phyloP scores from a whole-genome alignment of 768 basidiomycete genomes.

The Ramaria sp. region DNA sequence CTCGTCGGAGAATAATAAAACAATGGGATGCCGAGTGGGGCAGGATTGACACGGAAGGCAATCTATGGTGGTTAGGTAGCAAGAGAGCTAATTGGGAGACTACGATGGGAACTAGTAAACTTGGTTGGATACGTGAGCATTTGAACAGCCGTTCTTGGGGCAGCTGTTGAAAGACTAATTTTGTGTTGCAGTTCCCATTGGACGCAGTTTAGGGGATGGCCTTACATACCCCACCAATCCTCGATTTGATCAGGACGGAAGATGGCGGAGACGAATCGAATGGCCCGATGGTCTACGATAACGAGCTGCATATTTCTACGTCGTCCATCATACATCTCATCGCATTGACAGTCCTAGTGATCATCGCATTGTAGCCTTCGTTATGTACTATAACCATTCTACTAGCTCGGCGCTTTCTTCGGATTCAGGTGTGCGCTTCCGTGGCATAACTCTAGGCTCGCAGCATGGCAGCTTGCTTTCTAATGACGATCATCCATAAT shows the following conservation, averaged over 20 bases:
- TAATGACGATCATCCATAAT: too few relatives aligned
- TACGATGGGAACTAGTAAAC: conserved; percentile 63
- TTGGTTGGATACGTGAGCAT: conserved; percentile 75
- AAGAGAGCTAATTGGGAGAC: conserved; percentile 56
- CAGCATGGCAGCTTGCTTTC: too few relatives aligned
- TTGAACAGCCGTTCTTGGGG: background rate
- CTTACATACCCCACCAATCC: conserved; percentile 58
- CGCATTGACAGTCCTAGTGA: too few relatives aligned
- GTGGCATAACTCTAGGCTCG: too few relatives aligned
- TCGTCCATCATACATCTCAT: background rate
- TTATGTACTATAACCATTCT: too few relatives aligned
- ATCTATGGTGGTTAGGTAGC: conserved; percentile 79
- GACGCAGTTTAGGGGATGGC: conserved; percentile 48
- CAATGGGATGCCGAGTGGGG: conserved; percentile 83
- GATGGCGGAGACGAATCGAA: conserved; percentile 52
- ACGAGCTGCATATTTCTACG: background rate
- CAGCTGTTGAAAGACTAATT: background rate
- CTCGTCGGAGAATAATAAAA: conserved; percentile 20
- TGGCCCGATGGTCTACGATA: conserved; percentile 63
- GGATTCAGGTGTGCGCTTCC: too few relatives aligned
- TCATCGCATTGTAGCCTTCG: too few relatives aligned
- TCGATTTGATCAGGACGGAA: conserved; percentile 59
- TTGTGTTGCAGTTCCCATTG: conserved; percentile 33
- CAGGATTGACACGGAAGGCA: conserved; percentile 57
- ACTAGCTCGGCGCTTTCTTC: too few relatives aligned